These are phyloP conservation scores for Cladosporium colombiae DNA, from an alignment of 2,329 filamentous ascomycete species.

Conservation along the genomic window DNA sequence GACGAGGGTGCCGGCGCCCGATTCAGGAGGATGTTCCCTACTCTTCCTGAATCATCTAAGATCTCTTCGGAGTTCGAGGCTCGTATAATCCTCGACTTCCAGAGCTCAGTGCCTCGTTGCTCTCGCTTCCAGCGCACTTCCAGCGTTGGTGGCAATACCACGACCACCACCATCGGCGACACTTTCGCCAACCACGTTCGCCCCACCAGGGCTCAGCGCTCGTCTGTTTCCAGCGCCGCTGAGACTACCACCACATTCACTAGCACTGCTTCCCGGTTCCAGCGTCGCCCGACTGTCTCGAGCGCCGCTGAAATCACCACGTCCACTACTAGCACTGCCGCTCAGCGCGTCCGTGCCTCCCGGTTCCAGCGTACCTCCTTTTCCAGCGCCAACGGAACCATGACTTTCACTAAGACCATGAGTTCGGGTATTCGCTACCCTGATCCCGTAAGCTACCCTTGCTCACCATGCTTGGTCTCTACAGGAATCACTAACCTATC, in stretches of 20 bases:
- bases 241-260: constrained; percentile 3
- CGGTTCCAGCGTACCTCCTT: neutral
- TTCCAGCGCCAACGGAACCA: constrained; percentile 1
- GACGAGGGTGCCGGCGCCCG: neutral
- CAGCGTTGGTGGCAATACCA: neutral
- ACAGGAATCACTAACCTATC: neutral
- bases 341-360: neutral
- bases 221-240: neutral
- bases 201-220: neutral
- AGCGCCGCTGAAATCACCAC: constrained; percentile 4
- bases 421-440: neutral
- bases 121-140: constrained; percentile 1
- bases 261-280: neutral
- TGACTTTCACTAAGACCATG: constrained; percentile 6
- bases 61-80: neutral
- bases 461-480: neutral
- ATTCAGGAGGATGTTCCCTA: neutral
- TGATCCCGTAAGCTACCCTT: neutral
- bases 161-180: neutral
- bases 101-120: neutral
- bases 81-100: neutral
- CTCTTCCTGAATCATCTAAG: neutral
- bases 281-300: neutral
- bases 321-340: neutral
- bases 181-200: neutral